phyloP scores from a whole-genome alignment of 257 asterid species.

The Petrea volubilis region DNA sequence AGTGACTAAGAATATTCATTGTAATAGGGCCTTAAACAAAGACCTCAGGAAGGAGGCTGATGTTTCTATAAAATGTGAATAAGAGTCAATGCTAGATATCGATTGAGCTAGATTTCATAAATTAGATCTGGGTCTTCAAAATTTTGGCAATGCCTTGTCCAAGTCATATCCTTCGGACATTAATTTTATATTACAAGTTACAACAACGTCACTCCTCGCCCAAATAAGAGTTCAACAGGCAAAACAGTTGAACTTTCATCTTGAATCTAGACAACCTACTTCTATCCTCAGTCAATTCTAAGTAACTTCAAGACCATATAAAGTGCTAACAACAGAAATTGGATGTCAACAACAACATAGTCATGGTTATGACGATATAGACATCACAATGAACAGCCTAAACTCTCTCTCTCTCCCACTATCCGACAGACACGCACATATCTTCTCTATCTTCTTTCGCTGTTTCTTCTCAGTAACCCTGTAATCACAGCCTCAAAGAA shows the following conservation, averaged over 20 bases:
- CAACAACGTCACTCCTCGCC: not conserved
- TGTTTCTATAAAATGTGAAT: not conserved
- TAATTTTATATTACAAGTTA: no score
- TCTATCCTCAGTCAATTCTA: not conserved
- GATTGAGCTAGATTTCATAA: not conserved
- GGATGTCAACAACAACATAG: no score
- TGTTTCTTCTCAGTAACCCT: no score
- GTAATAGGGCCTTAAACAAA: not conserved
- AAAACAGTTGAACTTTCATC: not conserved
- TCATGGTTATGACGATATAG: no score
- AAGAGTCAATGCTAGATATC: not conserved
- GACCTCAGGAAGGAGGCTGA: not conserved
- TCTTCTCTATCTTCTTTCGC: no score
- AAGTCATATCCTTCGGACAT: constrained; percentile 2
- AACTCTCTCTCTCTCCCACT: no score
- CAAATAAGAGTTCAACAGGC: not conserved
- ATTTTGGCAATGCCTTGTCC: not conserved
- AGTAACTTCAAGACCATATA: not conserved
- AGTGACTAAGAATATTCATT: not conserved
- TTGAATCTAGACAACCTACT: not conserved
- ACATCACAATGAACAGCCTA: no score
- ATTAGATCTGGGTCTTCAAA: not conserved
- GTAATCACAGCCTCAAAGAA: no score
- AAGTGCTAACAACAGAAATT: not conserved
- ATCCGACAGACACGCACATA: no score